phyloP scores from a whole-genome alignment of 805 yeast genomes.

The Cyberlindnera euphorbiiphila region DNA sequence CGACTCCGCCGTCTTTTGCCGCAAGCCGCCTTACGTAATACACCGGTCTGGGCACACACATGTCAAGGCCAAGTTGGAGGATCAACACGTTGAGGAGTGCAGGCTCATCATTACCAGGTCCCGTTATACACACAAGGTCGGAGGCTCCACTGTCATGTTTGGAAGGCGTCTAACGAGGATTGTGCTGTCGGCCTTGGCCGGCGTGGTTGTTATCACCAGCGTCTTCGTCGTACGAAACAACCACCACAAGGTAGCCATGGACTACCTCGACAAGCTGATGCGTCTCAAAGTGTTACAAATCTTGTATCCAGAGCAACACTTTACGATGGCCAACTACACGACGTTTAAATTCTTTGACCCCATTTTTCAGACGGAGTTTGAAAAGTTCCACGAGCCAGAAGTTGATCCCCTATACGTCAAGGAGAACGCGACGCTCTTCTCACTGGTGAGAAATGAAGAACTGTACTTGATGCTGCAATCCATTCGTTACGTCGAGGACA shows the following conservation, averaged over 20 bases:
- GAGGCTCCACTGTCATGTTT: too few relatives aligned
- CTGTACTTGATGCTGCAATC: conserved; percentile 53
- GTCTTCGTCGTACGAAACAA: conserved; percentile 15
- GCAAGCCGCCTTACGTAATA: too few relatives aligned
- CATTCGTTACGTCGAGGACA: conserved; percentile 57
- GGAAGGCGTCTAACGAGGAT: conserved; percentile 3
- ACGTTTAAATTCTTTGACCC: conserved; percentile 19
- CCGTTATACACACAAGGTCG: too few relatives aligned
- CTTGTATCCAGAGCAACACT: conserved; percentile 25
- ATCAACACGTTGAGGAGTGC: too few relatives aligned
- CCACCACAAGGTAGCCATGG: conserved; percentile 22
- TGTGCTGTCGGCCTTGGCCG: background rate
- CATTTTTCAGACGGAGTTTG: conserved; percentile 5
- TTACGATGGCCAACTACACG: conserved; percentile 22
- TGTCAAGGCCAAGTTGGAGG: too few relatives aligned
- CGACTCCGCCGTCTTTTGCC: too few relatives aligned
- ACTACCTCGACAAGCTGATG: conserved; percentile 19
- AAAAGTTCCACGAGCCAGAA: conserved; percentile 10
- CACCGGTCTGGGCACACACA: too few relatives aligned
- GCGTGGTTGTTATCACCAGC: conserved; percentile 5
- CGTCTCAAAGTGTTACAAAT: conserved; percentile 22
- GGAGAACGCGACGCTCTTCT: conserved; percentile 63
- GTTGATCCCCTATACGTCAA: conserved; percentile 29
- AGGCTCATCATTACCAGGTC: too few relatives aligned
- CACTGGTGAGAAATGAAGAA: conserved; percentile 68